Conservation (phyloP, 352 stramenopile genomes). For the Pythium graminicola region DNA sequence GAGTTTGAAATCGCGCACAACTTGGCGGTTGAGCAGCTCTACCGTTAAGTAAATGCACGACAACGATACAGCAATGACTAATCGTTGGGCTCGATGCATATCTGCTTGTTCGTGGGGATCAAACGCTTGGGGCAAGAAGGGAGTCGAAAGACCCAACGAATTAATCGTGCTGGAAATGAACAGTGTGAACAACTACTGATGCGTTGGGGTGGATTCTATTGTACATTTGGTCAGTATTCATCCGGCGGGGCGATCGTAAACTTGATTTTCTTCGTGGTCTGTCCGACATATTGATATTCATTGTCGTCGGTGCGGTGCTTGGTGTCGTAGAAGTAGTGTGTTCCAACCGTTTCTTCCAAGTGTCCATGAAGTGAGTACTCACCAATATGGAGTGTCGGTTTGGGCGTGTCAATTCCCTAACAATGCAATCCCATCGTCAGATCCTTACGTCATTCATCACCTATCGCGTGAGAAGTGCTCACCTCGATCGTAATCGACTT, state of each 20-base stretch:
- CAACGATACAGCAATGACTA: neutral
- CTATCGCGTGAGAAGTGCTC: no score
- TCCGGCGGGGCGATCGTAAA: slow-evolving; percentile 73
- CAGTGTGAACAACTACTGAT: slow-evolving; percentile 9
- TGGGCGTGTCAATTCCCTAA: slow-evolving; percentile 65
- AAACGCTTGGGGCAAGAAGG: no score
- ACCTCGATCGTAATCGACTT: slow-evolving; percentile 56
- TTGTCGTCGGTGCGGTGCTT: slow-evolving; percentile 33
- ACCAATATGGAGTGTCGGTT: slow-evolving; percentile 59
- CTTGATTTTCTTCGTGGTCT: slow-evolving; percentile 74
- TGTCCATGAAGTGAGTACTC: slow-evolving; percentile 65
- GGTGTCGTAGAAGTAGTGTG: slow-evolving; percentile 77
- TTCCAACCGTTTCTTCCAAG: slow-evolving; percentile 68
- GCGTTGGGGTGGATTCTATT: slow-evolving; percentile 2
- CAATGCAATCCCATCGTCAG: no score
- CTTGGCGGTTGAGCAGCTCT: slow-evolving; percentile 97
- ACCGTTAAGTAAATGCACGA: slow-evolving; percentile 83
- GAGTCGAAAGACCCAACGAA: no score
- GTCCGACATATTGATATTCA: slow-evolving; percentile 50
- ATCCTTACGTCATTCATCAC: no score
- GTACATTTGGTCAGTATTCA: slow-evolving; percentile 20
- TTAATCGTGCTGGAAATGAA: slow-evolving; percentile 1
- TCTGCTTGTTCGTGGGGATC: no score
- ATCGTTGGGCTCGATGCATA: no score
- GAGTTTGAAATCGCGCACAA: slow-evolving; percentile 99